Conservation (phyloP, 306 rosid species). For the Carpinus viminea region DNA sequence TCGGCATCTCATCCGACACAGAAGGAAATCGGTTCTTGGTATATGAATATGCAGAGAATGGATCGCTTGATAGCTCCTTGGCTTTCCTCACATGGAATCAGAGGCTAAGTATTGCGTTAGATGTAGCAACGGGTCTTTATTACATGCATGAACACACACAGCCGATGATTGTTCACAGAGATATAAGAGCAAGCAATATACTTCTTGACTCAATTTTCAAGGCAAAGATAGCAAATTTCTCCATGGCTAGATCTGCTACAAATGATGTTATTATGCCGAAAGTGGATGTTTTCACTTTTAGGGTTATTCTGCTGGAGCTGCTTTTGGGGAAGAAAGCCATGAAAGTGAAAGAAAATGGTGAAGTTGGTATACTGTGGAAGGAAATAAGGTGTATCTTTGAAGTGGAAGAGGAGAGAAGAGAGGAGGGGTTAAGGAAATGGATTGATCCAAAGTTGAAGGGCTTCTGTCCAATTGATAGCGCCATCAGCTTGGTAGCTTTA, state of each 20-base stretch:
- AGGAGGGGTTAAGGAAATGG: conserved; percentile 54
- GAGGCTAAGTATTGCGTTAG: conserved; percentile 71
- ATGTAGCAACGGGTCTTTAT: conserved; percentile 74
- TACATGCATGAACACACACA: conserved; percentile 83
- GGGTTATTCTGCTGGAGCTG: conserved; percentile 64
- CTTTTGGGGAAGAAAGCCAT: conserved; percentile 65
- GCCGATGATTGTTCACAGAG: conserved; percentile 74
- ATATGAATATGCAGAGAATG: conserved; percentile 74
- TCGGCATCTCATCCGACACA: conserved; percentile 55
- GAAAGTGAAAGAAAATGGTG: conserved; percentile 45
- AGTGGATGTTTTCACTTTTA: conserved; percentile 68
- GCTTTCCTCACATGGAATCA: conserved; percentile 65
- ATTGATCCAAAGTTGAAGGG: conserved; percentile 59
- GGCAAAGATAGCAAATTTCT: conserved; percentile 80
- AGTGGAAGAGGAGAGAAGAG: conserved; percentile 41
- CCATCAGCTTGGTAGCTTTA: conserved; percentile 55
- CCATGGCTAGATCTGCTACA: conserved; percentile 58
- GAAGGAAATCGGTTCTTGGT: conserved; percentile 58
- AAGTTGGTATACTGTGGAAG: conserved; percentile 71
- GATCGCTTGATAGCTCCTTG: conserved; percentile 58
- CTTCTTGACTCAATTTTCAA: conserved; percentile 64
- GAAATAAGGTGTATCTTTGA: conserved; percentile 54
- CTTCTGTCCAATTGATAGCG: conserved; percentile 48
- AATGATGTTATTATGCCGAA: conserved; percentile 42
- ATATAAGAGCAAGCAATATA: conserved; percentile 66